These are phyloP conservation scores for Parsonsia alboflavescens DNA, from an alignment of 257 asterid genomes.

Conservation along the genomic window DNA sequence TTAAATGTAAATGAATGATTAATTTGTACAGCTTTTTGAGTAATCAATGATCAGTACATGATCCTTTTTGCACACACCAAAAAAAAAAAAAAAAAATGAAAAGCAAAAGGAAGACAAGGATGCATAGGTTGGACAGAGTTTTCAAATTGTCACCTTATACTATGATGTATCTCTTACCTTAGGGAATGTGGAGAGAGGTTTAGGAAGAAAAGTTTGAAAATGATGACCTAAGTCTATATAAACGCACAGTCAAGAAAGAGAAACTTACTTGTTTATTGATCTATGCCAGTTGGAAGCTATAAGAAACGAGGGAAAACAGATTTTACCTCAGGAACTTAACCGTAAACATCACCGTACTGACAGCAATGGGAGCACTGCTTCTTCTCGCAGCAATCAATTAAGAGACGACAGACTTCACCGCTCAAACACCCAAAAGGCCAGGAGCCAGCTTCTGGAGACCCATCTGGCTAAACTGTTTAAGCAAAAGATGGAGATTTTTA, in stretches of 20 bases:
- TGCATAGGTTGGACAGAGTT: background rate
- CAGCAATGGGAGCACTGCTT: constrained; percentile 90
- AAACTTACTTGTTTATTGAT: constrained; percentile 20
- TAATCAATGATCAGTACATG: too few species aligned
- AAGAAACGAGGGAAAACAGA: constrained; percentile 58
- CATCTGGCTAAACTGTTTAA: constrained; percentile 92
- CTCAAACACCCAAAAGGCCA: constrained; percentile 80
- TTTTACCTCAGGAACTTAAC: constrained; percentile 67
- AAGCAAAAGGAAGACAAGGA: too few species aligned
- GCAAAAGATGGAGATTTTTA: constrained; percentile 94
- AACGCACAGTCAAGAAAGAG: background rate
- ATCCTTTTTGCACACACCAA: too few species aligned
- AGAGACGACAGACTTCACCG: constrained; percentile 71
- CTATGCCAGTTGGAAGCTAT: constrained; percentile 53
- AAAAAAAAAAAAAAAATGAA: too few species aligned
- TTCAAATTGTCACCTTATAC: background rate
- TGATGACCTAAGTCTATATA: background rate
- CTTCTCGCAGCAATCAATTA: constrained; percentile 91
- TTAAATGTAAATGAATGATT: too few species aligned
- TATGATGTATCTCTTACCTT: background rate
- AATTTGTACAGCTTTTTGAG: too few species aligned
- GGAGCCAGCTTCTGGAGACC: constrained; percentile 96
- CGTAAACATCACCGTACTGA: constrained; percentile 76
- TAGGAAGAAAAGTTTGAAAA: background rate
- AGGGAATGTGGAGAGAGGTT: background rate